These are phyloP conservation scores for Fagopyrum tataricum DNA, from an alignment of 148 eudicot genomes.

Conservation along the genomic window DNA sequence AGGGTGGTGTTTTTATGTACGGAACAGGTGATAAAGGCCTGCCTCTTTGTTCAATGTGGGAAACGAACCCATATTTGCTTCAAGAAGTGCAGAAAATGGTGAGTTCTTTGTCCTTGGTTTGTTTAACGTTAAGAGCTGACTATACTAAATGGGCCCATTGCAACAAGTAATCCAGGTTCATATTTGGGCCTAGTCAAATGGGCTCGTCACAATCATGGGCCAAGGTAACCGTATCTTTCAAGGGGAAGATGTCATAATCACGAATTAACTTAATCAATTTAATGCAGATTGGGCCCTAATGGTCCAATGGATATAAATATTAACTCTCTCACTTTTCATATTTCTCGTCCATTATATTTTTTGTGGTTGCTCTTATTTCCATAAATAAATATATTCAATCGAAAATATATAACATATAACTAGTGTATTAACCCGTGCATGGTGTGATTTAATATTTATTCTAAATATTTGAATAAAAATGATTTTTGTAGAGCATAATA, in stretches of 20 bases:
- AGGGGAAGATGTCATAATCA: background rate
- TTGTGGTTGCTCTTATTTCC: background rate
- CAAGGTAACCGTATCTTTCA: background rate
- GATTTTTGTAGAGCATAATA: no score
- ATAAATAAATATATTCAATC: background rate
- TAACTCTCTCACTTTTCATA: background rate
- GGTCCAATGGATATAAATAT: background rate
- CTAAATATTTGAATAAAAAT: no score
- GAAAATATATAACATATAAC: no score
- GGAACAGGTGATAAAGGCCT: background rate
- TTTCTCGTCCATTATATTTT: background rate
- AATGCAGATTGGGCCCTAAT: background rate
- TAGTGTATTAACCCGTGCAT: no score
- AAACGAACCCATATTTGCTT: background rate
- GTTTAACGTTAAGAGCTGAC: no score
- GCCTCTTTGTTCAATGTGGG: background rate
- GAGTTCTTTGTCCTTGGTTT: no score
- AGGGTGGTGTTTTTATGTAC: background rate
- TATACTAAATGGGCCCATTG: no score
- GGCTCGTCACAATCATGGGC: background rate
- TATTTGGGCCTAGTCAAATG: background rate
- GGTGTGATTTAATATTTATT: no score
- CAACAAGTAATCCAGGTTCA: background rate
- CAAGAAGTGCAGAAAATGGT: background rate
- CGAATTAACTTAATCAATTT: background rate